These are phyloP conservation scores for Glaciozyma antarctica DNA, from an alignment of 768 basidiomycete species.

Conservation along the genomic window DNA sequence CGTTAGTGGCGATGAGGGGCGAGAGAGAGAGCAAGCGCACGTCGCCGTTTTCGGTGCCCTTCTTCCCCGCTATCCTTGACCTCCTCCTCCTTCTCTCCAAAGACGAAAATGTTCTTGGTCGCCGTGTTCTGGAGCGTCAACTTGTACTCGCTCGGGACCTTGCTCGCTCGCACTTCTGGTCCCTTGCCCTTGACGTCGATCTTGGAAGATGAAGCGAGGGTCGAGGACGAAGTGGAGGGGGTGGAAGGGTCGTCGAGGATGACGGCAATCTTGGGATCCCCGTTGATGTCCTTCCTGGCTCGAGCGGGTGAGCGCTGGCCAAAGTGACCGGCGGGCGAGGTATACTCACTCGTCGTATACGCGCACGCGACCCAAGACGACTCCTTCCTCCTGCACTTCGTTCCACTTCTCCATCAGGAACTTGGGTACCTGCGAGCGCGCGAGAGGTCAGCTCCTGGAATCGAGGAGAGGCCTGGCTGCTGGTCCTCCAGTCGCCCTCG, in stretches of 20 bases:
- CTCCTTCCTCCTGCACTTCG: slow-evolving; percentile 59
- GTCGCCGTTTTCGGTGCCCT: slow-evolving; percentile 4
- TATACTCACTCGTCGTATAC: slow-evolving; percentile 52
- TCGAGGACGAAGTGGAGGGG: slow-evolving; percentile 58
- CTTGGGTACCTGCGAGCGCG: slow-evolving; percentile 58
- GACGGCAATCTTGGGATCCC: slow-evolving; percentile 30
- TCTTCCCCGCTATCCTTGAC: slow-evolving; percentile 47
- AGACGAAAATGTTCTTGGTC: slow-evolving; percentile 67
- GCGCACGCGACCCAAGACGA: slow-evolving; percentile 74
- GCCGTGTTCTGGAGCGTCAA: slow-evolving; percentile 76
- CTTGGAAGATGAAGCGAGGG: slow-evolving; percentile 48
- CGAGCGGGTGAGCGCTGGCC: neutral
- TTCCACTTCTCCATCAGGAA: slow-evolving; percentile 79
- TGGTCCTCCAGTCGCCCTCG: neutral
- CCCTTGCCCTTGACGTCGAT: slow-evolving; percentile 35
- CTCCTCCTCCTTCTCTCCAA: slow-evolving; percentile 70
- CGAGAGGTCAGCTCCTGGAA: neutral
- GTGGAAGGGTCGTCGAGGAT: slow-evolving; percentile 44
- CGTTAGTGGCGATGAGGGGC: no score
- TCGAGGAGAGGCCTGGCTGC: neutral
- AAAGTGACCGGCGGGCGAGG: slow-evolving; percentile 33
- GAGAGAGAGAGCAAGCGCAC: neutral
- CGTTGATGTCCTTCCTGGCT: slow-evolving; percentile 21
- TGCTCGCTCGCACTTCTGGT: slow-evolving; percentile 9
- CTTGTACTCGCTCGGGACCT: slow-evolving; percentile 60